Evolutionary conservation across 2,329 filamentous ascomycete genomes (phyloP), one percentile per base, ranked within the genome.

Genomic region (Fusarium nurragi): DNA sequence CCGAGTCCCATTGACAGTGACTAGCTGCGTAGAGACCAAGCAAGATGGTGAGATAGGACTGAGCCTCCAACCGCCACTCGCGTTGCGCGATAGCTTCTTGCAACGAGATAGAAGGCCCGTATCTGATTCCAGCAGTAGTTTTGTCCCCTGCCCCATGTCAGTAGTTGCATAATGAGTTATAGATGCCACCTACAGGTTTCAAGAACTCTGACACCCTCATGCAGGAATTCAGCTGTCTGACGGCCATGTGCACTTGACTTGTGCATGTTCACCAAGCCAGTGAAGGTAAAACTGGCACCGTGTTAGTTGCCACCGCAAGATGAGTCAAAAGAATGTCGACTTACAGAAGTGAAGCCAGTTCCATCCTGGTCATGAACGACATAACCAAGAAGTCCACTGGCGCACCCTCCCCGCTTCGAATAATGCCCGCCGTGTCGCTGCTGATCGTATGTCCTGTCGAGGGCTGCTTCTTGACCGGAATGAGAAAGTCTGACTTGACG

Each of bases 31-130:
- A 83, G 47, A 95, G 84, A 5, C 89, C 88, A 23, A 89, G 85
- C 18, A 94, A 83, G n/a, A 93, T 82, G 47, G 89, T 85, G 32
- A 93, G 81, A 64, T 92, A 90, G 73, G 87, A 88, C 58, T 87
- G 85, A 9, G 92, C 81, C 49, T 88, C 83, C 54, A 80, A 82
- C 47, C 89, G 85, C 89, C 90, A 93, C 60, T 85, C 81, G 11
- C 85, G 81, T 43, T 88, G 81, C 61, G 81, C 77, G 25, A 88
- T 82, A 12, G 87, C 86, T 44, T 84, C 83, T 36, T 84, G 81
- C 16, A 91, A 77, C 1, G 86, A 84, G 46, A 86, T 79, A 0
- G 83, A 77, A 12, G 76, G 67, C 47, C 78, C 75, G 58, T 77
- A 81, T 52, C 69, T 70, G 23, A 74, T 77, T 7, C 75, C 76